Base-by-base conservation (phyloP, 31 red algal species). In the Porphyra umbilicalis region DNA sequence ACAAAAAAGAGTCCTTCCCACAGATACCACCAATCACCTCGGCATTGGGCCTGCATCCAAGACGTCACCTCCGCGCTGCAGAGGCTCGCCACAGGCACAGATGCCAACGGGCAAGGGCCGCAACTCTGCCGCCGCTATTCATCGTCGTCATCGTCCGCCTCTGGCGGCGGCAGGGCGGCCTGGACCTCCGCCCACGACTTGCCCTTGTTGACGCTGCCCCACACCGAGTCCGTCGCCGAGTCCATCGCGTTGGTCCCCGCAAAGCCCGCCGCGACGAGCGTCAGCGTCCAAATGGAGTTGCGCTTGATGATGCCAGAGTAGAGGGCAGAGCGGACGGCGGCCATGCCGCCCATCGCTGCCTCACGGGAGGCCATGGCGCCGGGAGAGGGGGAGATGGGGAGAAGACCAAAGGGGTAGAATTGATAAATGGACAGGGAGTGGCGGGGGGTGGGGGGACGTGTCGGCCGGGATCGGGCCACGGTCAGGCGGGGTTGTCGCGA, bases 291-390 rank as follows among this genome's bases (percentile, higher is more conserved):
- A 33, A 91, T 83, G 46, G 94, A 97, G 39, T 83, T 93, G 39
- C 90, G 83, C 35, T 76, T 44, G 90, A 97, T 97, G 42, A 92
- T 57, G 39, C 81, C 75, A 40, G 92, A 92, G 79, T 97, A 97
- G 32, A 97, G 33, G 18, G 79, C 87, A 34, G 87, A 71, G 36
- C 94, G 89, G 25, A 97, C 38, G 16, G 84, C 88, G 32, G 88
- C 93, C 91, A 88, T 86, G 67, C 91, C 91, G 78, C 37, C 40
- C 86, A 85, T 83, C 8, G 82, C 77, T 8, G 83, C 82, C 82
- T 89, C 91, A 37, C 91, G 78, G 1, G 91, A 88, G 13, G 90
- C 90, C 90, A 92, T 92, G 37, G 33, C 81, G 9, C 38, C 34
- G 35, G 76, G 10, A 34, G 29, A 10, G 10, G 34, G 13, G 13